A percentile compares a stretch with the other conserved stretches of the same genome.
Evolutionary conservation across 1,284 basidiomycete species (phyloP).

Genomic region (Neonothopanus nambi): DNA sequence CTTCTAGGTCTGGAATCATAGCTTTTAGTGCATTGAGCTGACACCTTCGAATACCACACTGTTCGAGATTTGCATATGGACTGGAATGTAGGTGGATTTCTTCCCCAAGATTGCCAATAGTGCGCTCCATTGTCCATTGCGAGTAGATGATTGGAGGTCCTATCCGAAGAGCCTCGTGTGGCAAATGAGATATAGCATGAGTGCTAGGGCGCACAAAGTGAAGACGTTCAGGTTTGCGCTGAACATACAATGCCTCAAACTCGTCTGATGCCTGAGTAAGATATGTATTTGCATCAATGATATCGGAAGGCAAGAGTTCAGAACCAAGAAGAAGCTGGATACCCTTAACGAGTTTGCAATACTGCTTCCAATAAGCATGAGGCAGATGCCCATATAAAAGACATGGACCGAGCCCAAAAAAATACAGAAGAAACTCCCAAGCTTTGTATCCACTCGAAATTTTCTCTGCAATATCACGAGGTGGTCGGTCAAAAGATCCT

Average conservation of each 20-base stretch:
- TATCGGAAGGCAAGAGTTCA: constrained; percentile 14
- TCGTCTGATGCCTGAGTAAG: constrained; percentile 23
- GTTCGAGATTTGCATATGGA: constrained; percentile 27
- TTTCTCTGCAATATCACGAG: constrained; percentile 38
- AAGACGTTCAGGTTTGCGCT: constrained; percentile 21
- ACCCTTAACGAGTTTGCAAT: constrained; percentile 25
- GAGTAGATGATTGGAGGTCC: constrained; percentile 22
- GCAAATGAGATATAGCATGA: constrained; percentile 25
- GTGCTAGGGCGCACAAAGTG: constrained; percentile 25
- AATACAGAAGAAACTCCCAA: constrained; percentile 33
- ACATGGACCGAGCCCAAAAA: constrained; percentile 31
- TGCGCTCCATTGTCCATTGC: constrained; percentile 30
- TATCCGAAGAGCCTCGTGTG: constrained; percentile 19
- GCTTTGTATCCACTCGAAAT: constrained; percentile 42
- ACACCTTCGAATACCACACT: constrained; percentile 17
- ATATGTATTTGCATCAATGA: constrained; percentile 12
- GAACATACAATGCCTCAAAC: constrained; percentile 26
- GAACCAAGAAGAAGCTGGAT: constrained; percentile 25
- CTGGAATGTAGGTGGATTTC: constrained; percentile 27
- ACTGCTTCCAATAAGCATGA: constrained; percentile 23
- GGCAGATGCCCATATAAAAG: constrained; percentile 30
- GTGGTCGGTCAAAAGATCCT: constrained; percentile 33
- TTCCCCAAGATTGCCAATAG: constrained; percentile 29
- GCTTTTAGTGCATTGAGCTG: constrained; percentile 21
- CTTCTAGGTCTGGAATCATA: constrained; percentile 18